Conservation (phyloP, 805 yeast genomes). For the Myxozyma mucilagina region DNA sequence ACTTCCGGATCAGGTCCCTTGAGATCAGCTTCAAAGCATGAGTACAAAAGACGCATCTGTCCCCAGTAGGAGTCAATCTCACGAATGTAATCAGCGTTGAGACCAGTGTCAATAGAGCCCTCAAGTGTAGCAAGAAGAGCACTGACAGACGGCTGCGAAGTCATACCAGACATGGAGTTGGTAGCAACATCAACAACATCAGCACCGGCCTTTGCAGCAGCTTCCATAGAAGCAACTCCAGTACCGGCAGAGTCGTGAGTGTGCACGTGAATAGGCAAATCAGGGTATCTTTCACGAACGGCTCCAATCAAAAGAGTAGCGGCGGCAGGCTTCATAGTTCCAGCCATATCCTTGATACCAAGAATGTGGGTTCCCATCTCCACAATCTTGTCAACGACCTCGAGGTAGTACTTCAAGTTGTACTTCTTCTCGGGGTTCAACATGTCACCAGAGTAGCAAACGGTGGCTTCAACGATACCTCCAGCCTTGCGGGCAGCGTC, state of each 20-base stretch:
- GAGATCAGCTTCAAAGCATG: constrained; percentile 96
- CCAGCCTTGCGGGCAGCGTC: constrained; percentile 98
- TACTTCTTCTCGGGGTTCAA: constrained; percentile 92
- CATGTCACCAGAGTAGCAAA: constrained; percentile 99
- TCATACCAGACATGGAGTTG: constrained; percentile 96
- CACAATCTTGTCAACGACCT: constrained; percentile 79
- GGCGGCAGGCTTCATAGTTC: constrained; percentile 94
- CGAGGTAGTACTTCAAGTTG: constrained; percentile 84
- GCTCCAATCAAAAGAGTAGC: constrained; percentile 78
- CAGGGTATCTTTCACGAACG: constrained; percentile 83
- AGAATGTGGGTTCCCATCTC: constrained; percentile 93
- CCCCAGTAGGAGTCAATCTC: constrained; percentile 97
- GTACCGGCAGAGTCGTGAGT: constrained; percentile 99
- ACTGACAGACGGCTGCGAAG: constrained; percentile 95
- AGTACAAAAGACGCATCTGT: constrained; percentile 93
- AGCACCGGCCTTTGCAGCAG: constrained; percentile 93
- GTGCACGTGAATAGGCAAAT: constrained; percentile 96
- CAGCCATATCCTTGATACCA: constrained; percentile 99
- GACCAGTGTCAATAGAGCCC: constrained; percentile 76
- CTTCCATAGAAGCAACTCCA: constrained; percentile 95
- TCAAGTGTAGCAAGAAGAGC: constrained; percentile 91
- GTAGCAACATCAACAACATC: constrained; percentile 97
- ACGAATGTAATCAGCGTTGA: constrained; percentile 66
- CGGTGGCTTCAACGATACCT: constrained; percentile 98
- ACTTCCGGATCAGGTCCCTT: constrained; percentile 99